Conservation (phyloP, 345 rosid species). For the Laguncularia racemosa region DNA sequence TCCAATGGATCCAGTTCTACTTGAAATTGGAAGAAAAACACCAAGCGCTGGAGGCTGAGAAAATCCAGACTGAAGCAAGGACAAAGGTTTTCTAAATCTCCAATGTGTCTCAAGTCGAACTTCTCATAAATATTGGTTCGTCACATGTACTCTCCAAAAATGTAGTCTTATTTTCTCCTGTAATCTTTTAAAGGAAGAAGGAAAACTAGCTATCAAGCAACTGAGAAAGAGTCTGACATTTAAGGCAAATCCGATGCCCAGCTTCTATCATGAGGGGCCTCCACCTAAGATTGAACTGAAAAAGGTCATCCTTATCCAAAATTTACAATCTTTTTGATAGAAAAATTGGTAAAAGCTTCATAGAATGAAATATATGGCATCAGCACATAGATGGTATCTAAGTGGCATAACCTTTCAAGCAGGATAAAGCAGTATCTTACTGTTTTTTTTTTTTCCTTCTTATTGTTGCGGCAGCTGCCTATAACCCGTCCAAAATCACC, state of each 20-base stretch:
- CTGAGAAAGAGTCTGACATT: slow-evolving; percentile 68
- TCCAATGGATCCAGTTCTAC: slow-evolving; percentile 43
- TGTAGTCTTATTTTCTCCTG: background rate
- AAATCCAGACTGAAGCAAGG: slow-evolving; percentile 60
- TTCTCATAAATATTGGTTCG: background rate
- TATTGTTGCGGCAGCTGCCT: slow-evolving; percentile 6
- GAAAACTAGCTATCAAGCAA: slow-evolving; percentile 78
- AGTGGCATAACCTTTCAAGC: background rate
- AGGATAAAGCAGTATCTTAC: background rate
- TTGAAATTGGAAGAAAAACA: slow-evolving; percentile 76
- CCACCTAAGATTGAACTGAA: slow-evolving; percentile 74
- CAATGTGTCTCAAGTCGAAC: background rate
- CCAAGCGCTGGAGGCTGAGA: slow-evolving; percentile 70
- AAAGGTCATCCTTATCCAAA: slow-evolving; percentile 44
- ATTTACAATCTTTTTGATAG: too few relatives aligned
- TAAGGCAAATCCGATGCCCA: slow-evolving; percentile 90
- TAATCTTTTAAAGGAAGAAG: slow-evolving; percentile 60
- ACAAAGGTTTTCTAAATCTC: slow-evolving; percentile 42
- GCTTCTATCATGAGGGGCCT: slow-evolving; percentile 82
- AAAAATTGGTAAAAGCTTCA: too few relatives aligned
- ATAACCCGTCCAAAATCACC: slow-evolving; percentile 15
- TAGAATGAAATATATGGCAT: too few relatives aligned
- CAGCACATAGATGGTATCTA: too few relatives aligned
- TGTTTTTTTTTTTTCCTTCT: too few relatives aligned
- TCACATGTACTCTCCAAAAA: background rate